Evolutionary conservation across 208 protist species (phyloP).

Genomic region (Herpetomonas tarakana): DNA sequence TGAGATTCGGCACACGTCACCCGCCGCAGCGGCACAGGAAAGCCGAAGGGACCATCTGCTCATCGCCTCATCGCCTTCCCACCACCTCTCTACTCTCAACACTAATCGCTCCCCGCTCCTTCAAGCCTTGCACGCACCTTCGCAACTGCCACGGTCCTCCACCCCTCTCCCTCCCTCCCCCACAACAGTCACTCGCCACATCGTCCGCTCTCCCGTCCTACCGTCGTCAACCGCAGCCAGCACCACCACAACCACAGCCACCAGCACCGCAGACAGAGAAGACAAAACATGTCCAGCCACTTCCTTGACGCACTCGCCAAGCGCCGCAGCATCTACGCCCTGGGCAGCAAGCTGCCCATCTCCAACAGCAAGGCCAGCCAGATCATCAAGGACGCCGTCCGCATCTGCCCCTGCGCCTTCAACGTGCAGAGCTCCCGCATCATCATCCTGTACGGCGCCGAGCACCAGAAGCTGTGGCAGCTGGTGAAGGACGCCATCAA

Average conservation of each 20-base stretch:
- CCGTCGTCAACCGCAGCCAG: background rate
- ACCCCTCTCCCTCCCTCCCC: too few species aligned
- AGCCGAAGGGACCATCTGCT: too few species aligned
- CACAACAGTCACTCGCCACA: too few species aligned
- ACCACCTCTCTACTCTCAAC: too few species aligned
- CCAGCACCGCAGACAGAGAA: too few species aligned
- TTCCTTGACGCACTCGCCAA: constrained; percentile 17
- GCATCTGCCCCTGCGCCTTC: constrained; percentile 44
- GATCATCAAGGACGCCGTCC: constrained; percentile 31
- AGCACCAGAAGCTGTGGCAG: constrained; percentile 54
- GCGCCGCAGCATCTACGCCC: constrained; percentile 43
- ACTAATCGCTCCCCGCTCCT: too few species aligned
- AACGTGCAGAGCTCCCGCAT: constrained; percentile 53
- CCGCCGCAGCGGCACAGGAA: too few species aligned
- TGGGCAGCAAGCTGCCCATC: constrained; percentile 32
- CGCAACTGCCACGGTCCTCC: too few species aligned
- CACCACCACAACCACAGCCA: too few species aligned
- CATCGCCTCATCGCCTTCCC: too few species aligned
- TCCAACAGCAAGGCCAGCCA: constrained; percentile 21
- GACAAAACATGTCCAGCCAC: constrained; percentile 4
- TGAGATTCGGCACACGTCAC: too few species aligned
- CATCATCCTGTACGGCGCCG: constrained; percentile 47
- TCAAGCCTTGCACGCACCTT: too few species aligned
- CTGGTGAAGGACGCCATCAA: constrained; percentile 33
- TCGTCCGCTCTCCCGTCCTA: background rate